These are phyloP conservation scores for Hyaloscypha hepaticicola DNA, from an alignment of 495 filamentous ascomycete species.

Conservation along the genomic window DNA sequence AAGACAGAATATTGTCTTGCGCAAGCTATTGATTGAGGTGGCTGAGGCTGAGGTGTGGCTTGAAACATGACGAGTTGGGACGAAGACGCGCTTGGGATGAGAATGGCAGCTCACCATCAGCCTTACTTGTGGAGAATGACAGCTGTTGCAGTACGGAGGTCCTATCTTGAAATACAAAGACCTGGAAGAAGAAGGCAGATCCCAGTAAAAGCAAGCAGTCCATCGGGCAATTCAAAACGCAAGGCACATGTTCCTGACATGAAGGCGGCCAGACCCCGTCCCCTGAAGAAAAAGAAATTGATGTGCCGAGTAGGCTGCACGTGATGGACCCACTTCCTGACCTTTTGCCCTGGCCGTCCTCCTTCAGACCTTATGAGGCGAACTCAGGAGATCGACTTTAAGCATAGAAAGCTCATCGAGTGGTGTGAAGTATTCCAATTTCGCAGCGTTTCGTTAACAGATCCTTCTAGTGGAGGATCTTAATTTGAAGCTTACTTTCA, in stretches of 20 bases:
- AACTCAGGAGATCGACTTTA: not conserved
- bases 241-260: not conserved
- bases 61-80: not conserved
- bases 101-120: not conserved
- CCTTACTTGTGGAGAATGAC: not conserved
- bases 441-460: not conserved
- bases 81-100: not conserved
- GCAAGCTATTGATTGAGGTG: not conserved
- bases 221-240: not conserved
- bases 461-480: not conserved
- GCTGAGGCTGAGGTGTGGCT: slow-evolving; percentile 1
- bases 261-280: not conserved
- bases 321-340: not conserved
- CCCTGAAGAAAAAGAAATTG: slow-evolving; percentile 1
- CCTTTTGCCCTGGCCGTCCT: not conserved
- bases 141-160: too few species aligned
- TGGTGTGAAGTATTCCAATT: not conserved
- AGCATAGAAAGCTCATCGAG: not conserved
- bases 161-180: too few species aligned
- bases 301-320: too few species aligned
- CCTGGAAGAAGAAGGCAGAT: not conserved
- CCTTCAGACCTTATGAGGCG: not conserved
- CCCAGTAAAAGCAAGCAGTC: not conserved
- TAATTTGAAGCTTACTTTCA: not conserved
- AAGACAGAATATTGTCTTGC: not conserved